Percentiles rank a stretch among this genome's conserved stretches.
Conservation (phyloP, 2,329 filamentous ascomycete species). For the Davidsoniella neocaledoniae region DNA sequence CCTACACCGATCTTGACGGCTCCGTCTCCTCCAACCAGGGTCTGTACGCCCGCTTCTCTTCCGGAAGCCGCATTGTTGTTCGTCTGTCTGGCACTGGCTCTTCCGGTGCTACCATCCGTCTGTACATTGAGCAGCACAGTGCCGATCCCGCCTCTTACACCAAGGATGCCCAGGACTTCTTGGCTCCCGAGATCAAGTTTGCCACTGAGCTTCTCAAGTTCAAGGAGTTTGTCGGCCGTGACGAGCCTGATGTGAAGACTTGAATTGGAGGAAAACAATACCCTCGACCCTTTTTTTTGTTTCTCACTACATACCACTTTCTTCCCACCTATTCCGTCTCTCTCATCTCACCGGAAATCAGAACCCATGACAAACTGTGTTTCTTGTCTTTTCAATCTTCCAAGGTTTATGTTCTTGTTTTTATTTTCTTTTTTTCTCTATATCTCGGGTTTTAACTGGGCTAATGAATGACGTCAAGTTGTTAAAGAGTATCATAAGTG, state of each 20-base stretch:
- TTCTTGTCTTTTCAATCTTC: neutral
- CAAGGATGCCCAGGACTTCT: constrained; percentile 79
- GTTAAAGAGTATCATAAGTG: neutral
- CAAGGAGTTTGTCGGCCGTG: constrained; percentile 81
- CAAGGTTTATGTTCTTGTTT: neutral
- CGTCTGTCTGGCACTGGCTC: constrained; percentile 89
- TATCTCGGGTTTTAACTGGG: neutral
- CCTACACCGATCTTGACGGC: constrained; percentile 96
- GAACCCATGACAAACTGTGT: neutral
- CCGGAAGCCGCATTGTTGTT: constrained; percentile 87
- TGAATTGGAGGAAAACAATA: constrained; percentile 25
- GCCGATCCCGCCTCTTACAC: constrained; percentile 61
- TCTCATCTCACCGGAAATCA: neutral
- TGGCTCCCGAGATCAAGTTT: constrained; percentile 76
- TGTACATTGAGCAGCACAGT: constrained; percentile 96
- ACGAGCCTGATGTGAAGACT: constrained; percentile 92
- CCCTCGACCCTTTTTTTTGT: neutral
- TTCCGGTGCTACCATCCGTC: constrained; percentile 84
- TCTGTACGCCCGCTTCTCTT: constrained; percentile 84
- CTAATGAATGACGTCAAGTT: constrained; percentile 3
- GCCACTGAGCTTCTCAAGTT: constrained; percentile 77
- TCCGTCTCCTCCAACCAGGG: constrained; percentile 93
- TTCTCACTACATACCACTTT: neutral
- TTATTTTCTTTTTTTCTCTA: neutral
- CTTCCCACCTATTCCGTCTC: too few relatives aligned